Base-by-base conservation (phyloP, 805 yeast species). In the Candida broadrunensis region DNA sequence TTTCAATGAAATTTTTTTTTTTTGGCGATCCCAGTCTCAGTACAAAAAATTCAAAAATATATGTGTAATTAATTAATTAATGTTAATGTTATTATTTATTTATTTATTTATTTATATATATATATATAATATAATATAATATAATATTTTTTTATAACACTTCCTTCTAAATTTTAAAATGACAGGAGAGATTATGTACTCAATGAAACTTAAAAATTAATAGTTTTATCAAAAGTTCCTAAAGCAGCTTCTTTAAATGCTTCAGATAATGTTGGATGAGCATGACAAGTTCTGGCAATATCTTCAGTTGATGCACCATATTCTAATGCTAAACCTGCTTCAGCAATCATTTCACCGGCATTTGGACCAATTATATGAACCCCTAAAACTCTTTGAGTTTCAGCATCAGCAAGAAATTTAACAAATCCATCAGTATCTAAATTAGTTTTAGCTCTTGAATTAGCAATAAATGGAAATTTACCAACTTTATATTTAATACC, bases 301-400 rank as follows among this genome's bases (percentile, higher is more conserved):
- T 93, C 99, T 74, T 93, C 99, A 39, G 97, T 87, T 38, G 95
- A 84, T 41, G 99, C 99, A 67, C 99, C 99, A 72, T 93, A 93
- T 74, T 93, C 99, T 49, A 93, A 67, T 34, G 99, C 99, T 63
- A 93, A 78, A 52, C 96, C 95, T 49, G 89, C 97, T 76, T 95
- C 99, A 51, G 95, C 98, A 65, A 93, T 93, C 97, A 93, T 88
- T 77, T 93, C 99, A 72, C 99, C 99, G 45, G 99, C 99, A 62
- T 88, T 90, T 54, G 99, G 86, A 55, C 99, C 99, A 54, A 90
- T 85, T 64, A 93, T 91, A 75, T 93, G 99, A 47, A 86, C 89
- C 67, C 99, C 99, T 52, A 93, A 75, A 34, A 93, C 80, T 70
- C 99, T 83, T 73, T 93, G 96, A 48, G 99, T 91, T 72, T 91